Percentiles rank a stretch among this genome's conserved stretches.
These are phyloP conservation scores for Spathaspora passalidarum DNA, from an alignment of 805 yeast genomes.

Conservation along the genomic window DNA sequence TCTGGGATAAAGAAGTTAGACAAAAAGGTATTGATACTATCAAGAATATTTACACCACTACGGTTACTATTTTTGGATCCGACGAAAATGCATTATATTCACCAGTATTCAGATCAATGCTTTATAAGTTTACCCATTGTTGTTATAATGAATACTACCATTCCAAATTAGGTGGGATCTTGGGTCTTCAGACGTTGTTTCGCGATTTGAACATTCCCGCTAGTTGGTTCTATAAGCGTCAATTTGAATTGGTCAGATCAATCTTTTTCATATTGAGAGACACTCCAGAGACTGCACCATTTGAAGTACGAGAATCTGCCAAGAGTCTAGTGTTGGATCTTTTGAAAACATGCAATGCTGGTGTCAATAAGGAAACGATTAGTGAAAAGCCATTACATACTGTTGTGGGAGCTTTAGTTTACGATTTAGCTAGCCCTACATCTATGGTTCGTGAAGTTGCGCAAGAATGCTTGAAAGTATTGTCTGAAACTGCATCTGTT, in stretches of 20 bases:
- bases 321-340: slow-evolving; percentile 62
- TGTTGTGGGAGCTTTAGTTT: slow-evolving; percentile 82
- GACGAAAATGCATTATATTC: slow-evolving; percentile 64
- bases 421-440: slow-evolving; percentile 89
- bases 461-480: slow-evolving; percentile 60
- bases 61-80: slow-evolving; percentile 64
- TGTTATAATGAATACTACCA: slow-evolving; percentile 89
- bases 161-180: slow-evolving; percentile 82
- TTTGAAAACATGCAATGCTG: slow-evolving; percentile 61
- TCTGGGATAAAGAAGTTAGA: slow-evolving; percentile 66
- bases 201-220: slow-evolving; percentile 66
- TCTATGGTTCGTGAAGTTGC: slow-evolving; percentile 79
- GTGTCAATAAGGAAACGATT: slow-evolving; percentile 58
- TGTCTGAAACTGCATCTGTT: slow-evolving; percentile 68
- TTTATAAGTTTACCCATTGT: slow-evolving; percentile 81
- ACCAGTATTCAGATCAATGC: slow-evolving; percentile 72
- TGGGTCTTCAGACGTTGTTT: slow-evolving; percentile 75
- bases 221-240: slow-evolving; percentile 71
- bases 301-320: slow-evolving; percentile 71
- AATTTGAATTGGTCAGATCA: slow-evolving; percentile 81
- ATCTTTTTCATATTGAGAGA: slow-evolving; percentile 88
- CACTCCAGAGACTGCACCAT: slow-evolving; percentile 84
- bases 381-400: slow-evolving; percentile 74
- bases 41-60: slow-evolving; percentile 55
- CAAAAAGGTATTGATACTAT: slow-evolving; percentile 69